Evolutionary conservation across 1,284 basidiomycete genomes (phyloP).

Genomic region (Athelia sp.): DNA sequence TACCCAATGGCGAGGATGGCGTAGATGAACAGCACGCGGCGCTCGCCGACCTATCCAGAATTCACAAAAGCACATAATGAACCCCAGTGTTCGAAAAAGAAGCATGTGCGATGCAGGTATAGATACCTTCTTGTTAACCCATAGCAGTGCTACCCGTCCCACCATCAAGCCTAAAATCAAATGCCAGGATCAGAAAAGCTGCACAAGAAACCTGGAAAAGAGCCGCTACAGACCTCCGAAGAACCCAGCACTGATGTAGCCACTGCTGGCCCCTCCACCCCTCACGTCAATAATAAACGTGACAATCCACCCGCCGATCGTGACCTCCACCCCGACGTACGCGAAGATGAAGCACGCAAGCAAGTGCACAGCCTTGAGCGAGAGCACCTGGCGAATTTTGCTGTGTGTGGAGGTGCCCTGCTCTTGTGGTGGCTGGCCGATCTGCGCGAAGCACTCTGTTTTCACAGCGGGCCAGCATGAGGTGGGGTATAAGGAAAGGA

Average conservation of each 20-base stretch:
- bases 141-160: constrained; percentile 21
- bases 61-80: not conserved
- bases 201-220: not conserved
- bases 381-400: constrained; percentile 46
- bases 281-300: constrained; percentile 26
- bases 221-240: constrained; percentile 18
- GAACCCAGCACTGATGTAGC: constrained; percentile 29
- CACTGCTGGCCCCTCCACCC: constrained; percentile 22
- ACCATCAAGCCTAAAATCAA: constrained; percentile 22
- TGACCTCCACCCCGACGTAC: constrained; percentile 54
- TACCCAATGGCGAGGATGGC: constrained; percentile 15
- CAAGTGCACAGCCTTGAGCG: constrained; percentile 41
- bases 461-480: not conserved
- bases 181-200: not conserved
- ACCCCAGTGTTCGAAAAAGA: not conserved
- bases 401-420: constrained; percentile 24
- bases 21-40: constrained; percentile 17
- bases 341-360: constrained; percentile 48
- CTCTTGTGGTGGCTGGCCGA: constrained; percentile 25
- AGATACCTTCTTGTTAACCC: constrained; percentile 18
- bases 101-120: not conserved
- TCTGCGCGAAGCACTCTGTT: constrained; percentile 4
- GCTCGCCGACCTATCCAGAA: constrained; percentile 12
- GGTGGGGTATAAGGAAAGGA: not conserved
- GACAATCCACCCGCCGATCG: constrained; percentile 25